Conservation (phyloP, 1,284 basidiomycete genomes). For the Sphaerobolus stellatus region DNA sequence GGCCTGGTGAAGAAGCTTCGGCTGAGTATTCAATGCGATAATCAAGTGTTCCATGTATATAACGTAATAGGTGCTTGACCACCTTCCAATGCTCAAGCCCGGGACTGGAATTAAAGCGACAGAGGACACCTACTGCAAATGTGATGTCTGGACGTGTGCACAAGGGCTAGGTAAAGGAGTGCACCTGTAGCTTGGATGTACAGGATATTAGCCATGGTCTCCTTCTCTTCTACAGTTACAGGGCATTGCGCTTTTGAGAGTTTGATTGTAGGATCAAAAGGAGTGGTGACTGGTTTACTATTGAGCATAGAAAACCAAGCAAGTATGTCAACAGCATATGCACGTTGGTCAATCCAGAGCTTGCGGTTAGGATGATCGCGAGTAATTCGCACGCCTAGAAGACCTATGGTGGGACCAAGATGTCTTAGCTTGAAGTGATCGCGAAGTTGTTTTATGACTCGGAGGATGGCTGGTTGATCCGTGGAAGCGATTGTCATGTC, state of each 20-base stretch:
- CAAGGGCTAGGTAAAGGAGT: constrained; percentile 33
- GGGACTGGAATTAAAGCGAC: constrained; percentile 31
- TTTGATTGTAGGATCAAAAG: constrained; percentile 21
- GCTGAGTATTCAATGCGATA: too few species aligned
- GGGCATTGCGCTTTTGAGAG: background rate
- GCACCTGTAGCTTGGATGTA: constrained; percentile 8
- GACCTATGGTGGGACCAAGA: constrained; percentile 25
- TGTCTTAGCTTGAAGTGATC: constrained; percentile 35
- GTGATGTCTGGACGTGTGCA: constrained; percentile 38
- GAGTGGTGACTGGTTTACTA: constrained; percentile 31
- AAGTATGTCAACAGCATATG: constrained; percentile 26
- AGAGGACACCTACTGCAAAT: constrained; percentile 32
- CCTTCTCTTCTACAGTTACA: constrained; percentile 17
- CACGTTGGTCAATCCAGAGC: constrained; percentile 23
- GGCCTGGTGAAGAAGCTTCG: too few species aligned
- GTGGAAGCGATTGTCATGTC: constrained; percentile 29
- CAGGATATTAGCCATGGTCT: background rate
- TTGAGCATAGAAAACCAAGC: constrained; percentile 18
- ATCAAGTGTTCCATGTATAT: too few species aligned
- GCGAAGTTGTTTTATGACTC: constrained; percentile 23
- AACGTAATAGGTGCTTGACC: constrained; percentile 33
- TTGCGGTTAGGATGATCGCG: constrained; percentile 17
- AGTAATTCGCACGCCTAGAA: constrained; percentile 38
- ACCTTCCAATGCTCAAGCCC: constrained; percentile 31
- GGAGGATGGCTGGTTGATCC: constrained; percentile 12